Conservation (phyloP, 148 eudicot species). For the Tetragonia tetragonoides region DNA sequence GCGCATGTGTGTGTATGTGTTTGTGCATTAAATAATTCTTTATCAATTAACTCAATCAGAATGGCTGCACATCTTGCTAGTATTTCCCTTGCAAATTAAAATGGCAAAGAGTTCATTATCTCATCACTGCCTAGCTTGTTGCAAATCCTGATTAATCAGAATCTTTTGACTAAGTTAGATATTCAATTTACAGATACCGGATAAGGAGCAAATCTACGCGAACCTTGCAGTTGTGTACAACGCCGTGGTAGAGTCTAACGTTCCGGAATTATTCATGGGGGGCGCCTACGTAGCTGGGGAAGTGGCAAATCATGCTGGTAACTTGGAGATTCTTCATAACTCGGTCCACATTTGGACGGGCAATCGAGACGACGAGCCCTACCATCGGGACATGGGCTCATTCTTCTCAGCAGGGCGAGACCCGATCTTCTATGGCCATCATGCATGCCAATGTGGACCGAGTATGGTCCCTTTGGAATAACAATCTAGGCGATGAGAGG, state of each 20-base stretch:
- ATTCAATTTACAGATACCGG: no score
- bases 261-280: background rate
- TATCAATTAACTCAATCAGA: no score
- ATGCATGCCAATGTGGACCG: constrained; percentile 20
- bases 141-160: no score
- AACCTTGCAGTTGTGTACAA: background rate
- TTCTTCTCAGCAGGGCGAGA: constrained; percentile 11
- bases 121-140: no score
- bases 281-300: background rate
- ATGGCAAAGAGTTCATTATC: no score
- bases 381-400: constrained; percentile 1
- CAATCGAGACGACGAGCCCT: background rate
- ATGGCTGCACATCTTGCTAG: no score
- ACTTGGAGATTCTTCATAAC: constrained; percentile 6
- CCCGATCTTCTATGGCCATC: constrained; percentile 17
- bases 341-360: constrained; percentile 11
- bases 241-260: background rate
- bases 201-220: background rate
- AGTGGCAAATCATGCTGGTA: background rate
- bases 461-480: constrained; percentile 12
- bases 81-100: no score
- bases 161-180: no score
- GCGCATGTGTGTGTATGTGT: no score
- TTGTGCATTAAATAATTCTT: no score
- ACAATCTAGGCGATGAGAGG: background rate